phyloP scores from a whole-genome alignment of 2,329 filamentous ascomycete species.

The Ophiostoma montium region DNA sequence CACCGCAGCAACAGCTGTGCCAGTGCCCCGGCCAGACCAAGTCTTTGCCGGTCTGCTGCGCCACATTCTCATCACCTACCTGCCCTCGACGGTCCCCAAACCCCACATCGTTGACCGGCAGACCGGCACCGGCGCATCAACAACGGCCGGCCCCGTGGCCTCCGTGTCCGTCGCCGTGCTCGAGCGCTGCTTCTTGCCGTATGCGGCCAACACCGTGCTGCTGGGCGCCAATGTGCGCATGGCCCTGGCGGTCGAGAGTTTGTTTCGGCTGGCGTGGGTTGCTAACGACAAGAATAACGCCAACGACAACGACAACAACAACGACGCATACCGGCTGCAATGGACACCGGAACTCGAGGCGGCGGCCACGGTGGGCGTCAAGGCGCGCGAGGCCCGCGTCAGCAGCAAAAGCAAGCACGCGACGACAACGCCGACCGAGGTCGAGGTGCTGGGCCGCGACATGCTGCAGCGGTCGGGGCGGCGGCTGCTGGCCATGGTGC shows the following conservation, averaged over 20 bases:
- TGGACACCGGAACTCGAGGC: conserved; percentile 24
- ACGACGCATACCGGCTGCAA: too few relatives aligned
- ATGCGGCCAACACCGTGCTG: conserved; percentile 45
- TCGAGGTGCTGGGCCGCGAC: conserved; percentile 28
- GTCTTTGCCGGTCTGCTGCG: conserved; percentile 32
- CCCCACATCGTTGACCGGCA: conserved; percentile 26
- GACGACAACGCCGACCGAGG: neutral
- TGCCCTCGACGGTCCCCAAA: conserved; percentile 28
- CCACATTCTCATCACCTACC: conserved; percentile 28
- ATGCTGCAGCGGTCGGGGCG: conserved; percentile 30
- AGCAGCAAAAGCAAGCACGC: neutral
- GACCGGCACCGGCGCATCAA: conserved; percentile 17
- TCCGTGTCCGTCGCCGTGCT: conserved; percentile 32
- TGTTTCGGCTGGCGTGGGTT: conserved; percentile 40
- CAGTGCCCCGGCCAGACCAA: conserved; percentile 12
- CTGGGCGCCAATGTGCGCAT: conserved; percentile 59
- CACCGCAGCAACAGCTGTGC: conserved; percentile 15
- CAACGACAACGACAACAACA: neutral
- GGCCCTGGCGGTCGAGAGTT: conserved; percentile 51
- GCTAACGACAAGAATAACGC: neutral
- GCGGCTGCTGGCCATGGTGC: conserved; percentile 27
- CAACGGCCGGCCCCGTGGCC: too few relatives aligned
- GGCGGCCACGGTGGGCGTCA: conserved; percentile 32
- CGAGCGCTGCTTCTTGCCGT: conserved; percentile 48
- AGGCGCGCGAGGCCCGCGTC: conserved; percentile 33